Conservation (phyloP, 2,329 filamentous ascomycete genomes). For the Camptophora hylomeconis region DNA sequence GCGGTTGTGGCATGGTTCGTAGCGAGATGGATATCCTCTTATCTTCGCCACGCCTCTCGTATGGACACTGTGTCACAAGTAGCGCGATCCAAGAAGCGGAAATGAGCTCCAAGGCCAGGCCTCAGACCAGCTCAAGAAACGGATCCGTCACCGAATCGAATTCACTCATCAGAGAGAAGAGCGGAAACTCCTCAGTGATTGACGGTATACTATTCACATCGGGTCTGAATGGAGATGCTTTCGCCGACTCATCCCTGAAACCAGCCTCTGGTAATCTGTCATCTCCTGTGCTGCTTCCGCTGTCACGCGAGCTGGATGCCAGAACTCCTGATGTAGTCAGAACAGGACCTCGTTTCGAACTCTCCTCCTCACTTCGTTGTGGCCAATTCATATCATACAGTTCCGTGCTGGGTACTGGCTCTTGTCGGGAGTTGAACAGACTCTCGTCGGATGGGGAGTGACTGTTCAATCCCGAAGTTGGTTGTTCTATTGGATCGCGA, state of each 20-base stretch:
- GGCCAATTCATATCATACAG: slow-evolving; percentile 1
- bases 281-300: too few relatives aligned
- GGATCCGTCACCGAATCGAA: too few relatives aligned
- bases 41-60: too few relatives aligned
- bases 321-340: slow-evolving; percentile 17
- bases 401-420: too few relatives aligned
- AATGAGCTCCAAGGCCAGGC: too few relatives aligned
- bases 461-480: not conserved
- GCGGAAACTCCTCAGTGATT: slow-evolving; percentile 16
- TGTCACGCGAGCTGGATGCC: slow-evolving; percentile 6
- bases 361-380: slow-evolving; percentile 1
- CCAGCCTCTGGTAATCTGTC: too few relatives aligned
- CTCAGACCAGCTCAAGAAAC: too few relatives aligned
- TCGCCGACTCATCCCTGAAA: not conserved
- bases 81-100: too few relatives aligned
- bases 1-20: slow-evolving; percentile 40
- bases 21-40: slow-evolving; percentile 33
- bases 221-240: not conserved
- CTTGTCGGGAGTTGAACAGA: too few relatives aligned
- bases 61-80: too few relatives aligned
- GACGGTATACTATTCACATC: slow-evolving; percentile 11
- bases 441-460: not conserved
- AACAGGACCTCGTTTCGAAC: slow-evolving; percentile 12
- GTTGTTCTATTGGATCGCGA: not conserved
- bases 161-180: slow-evolving; percentile 18